A percentile compares a stretch with the other conserved stretches of the same genome.
phyloP scores from a whole-genome alignment of 352 stramenopile species.

The Globisporangium yorkense region DNA sequence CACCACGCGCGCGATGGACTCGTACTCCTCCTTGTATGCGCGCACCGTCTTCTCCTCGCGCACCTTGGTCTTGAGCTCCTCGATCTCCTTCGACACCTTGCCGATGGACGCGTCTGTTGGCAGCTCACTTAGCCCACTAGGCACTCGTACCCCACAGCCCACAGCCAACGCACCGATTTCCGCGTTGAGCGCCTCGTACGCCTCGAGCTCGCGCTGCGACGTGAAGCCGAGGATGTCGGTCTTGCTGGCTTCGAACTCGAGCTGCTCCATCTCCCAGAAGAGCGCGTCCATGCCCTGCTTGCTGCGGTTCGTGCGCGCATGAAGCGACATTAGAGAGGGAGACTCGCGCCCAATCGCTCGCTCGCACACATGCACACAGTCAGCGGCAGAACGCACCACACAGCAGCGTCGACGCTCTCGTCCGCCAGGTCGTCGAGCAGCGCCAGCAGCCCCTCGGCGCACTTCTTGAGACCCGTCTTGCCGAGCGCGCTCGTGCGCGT shows the following conservation, averaged over 20 bases:
- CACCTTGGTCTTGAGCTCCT: slow-evolving; percentile 72
- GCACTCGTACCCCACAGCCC: not conserved
- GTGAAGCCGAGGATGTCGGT: slow-evolving; percentile 79
- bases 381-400: slow-evolving; percentile 24
- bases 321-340: not conserved
- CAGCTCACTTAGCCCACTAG: too few relatives aligned
- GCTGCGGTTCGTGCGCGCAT: slow-evolving; percentile 12
- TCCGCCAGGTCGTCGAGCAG: slow-evolving; percentile 61
- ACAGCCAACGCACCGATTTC: slow-evolving; percentile 49
- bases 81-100: slow-evolving; percentile 64
- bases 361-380: too few relatives aligned
- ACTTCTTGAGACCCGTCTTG: slow-evolving; percentile 78
- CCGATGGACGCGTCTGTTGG: slow-evolving; percentile 49
- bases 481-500: slow-evolving; percentile 76
- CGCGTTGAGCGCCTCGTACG: slow-evolving; percentile 72
- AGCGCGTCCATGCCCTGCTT: slow-evolving; percentile 68
- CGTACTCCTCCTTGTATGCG: slow-evolving; percentile 87
- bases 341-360: not conserved
- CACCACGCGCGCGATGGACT: slow-evolving; percentile 76
- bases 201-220: slow-evolving; percentile 72
- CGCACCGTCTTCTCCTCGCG: slow-evolving; percentile 68
- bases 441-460: slow-evolving; percentile 59
- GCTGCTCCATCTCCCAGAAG: slow-evolving; percentile 83
- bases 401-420: slow-evolving; percentile 48
- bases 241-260: slow-evolving; percentile 82